A percentile compares a stretch with the other conserved stretches of the same genome.
phyloP scores from a whole-genome alignment of 768 basidiomycete species.

The Boletus vermiculosoides region DNA sequence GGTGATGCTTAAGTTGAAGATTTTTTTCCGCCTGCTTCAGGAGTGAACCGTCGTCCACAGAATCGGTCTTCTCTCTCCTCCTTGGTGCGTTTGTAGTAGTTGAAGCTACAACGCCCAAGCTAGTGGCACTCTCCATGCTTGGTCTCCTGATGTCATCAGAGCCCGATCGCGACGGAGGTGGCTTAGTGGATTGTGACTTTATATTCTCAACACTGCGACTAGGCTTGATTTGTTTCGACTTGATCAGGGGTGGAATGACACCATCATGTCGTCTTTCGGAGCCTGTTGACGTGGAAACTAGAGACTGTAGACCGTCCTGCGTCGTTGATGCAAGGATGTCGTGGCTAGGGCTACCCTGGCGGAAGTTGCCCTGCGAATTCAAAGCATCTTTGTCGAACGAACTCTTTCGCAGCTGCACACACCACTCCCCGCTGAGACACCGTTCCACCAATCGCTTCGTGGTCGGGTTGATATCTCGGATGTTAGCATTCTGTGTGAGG shows the following conservation, averaged over 20 bases:
- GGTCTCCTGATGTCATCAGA: slow-evolving; percentile 41
- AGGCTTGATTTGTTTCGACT: slow-evolving; percentile 50
- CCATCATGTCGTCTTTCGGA: slow-evolving; percentile 20
- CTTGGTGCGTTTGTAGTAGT: slow-evolving; percentile 17
- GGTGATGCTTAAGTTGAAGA: slow-evolving; percentile 15
- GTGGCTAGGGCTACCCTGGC: slow-evolving; percentile 44
- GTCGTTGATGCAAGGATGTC: slow-evolving; percentile 40
- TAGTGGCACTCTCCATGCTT: slow-evolving; percentile 38
- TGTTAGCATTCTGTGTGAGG: slow-evolving; percentile 66
- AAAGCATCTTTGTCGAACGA: slow-evolving; percentile 29
- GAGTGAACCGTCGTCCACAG: slow-evolving; percentile 27
- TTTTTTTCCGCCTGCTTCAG: slow-evolving; percentile 19
- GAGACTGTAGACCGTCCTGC: slow-evolving; percentile 23
- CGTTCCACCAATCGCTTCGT: slow-evolving; percentile 90
- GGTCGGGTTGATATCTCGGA: slow-evolving; percentile 82
- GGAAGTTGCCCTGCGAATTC: slow-evolving; percentile 28
- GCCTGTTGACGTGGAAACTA: background rate
- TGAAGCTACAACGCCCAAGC: slow-evolving; percentile 30
- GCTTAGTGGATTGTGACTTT: slow-evolving; percentile 31
- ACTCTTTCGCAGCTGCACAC: slow-evolving; percentile 59
- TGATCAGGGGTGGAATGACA: slow-evolving; percentile 25
- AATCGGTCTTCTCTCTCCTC: slow-evolving; percentile 27
- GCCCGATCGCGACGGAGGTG: slow-evolving; percentile 32
- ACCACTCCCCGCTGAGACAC: slow-evolving; percentile 87
- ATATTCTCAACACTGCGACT: slow-evolving; percentile 69